A percentile compares a stretch with the other conserved stretches of the same genome.
Conservation (phyloP, 31 red algal species). For the Endocladia muricata region DNA sequence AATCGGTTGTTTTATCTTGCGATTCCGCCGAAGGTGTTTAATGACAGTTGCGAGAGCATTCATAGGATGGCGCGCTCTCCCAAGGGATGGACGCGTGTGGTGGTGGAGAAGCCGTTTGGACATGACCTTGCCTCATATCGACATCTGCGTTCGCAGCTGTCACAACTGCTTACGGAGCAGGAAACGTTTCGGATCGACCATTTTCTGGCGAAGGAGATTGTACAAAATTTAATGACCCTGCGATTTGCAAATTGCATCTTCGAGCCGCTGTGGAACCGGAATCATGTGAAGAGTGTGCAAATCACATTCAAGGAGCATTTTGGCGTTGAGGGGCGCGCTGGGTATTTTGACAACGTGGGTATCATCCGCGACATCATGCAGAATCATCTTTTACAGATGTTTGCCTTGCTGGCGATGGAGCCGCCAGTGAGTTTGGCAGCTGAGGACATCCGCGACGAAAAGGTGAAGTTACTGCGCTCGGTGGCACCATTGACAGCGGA, state of each 20-base stretch:
- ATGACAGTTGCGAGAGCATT: conserved; percentile 34
- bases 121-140: conserved; percentile 83
- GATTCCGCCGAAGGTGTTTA: conserved; percentile 87
- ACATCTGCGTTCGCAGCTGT: conserved; percentile 60
- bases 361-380: conserved; percentile 98
- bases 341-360: conserved; percentile 94
- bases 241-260: conserved; percentile 90
- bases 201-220: conserved; percentile 93
- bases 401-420: conserved; percentile 94
- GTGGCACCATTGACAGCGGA: conserved; percentile 70
- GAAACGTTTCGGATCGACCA: conserved; percentile 95
- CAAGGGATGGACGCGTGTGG: conserved; percentile 88
- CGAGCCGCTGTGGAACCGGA: conserved; percentile 92
- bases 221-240: conserved; percentile 80
- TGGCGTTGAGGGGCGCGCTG: conserved; percentile 92
- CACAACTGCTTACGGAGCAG: conserved; percentile 67
- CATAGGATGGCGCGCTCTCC: conserved; percentile 40
- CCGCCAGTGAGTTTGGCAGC: conserved; percentile 59
- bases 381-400: conserved; percentile 92
- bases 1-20: conserved; percentile 97
- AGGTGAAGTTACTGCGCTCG: conserved; percentile 80
- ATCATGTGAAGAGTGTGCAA: conserved; percentile 73
- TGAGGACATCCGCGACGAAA: conserved; percentile 86
- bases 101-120: conserved; percentile 98
- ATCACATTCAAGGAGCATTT: conserved; percentile 98